phyloP scores from a whole-genome alignment of 1,284 basidiomycete species.

The Cutaneotrichosporon sp. region DNA sequence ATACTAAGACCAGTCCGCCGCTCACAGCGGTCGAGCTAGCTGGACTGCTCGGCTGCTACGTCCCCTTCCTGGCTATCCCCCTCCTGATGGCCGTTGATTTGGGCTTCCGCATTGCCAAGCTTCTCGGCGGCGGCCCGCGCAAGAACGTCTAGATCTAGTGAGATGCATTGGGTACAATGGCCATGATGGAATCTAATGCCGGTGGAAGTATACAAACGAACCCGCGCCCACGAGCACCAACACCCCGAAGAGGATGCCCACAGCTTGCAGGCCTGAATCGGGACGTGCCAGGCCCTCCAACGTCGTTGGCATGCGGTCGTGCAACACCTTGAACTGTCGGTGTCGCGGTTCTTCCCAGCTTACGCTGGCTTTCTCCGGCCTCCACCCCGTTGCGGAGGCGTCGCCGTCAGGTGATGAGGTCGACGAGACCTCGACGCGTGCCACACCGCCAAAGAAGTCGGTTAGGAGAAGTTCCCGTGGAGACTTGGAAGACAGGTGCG shows the following conservation, averaged over 20 bases:
- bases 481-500: slow-evolving; percentile 68
- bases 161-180: slow-evolving; percentile 1
- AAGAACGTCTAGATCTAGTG: slow-evolving; percentile 3
- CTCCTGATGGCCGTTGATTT: slow-evolving; percentile 71
- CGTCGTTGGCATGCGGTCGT: not conserved
- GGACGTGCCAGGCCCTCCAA: not conserved
- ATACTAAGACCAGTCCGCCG: slow-evolving; percentile 35
- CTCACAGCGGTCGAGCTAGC: slow-evolving; percentile 49
- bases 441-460: slow-evolving; percentile 93
- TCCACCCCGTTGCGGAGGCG: not conserved
- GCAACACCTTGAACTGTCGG: not conserved
- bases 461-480: slow-evolving; percentile 75
- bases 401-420: not conserved
- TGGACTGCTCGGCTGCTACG: slow-evolving; percentile 67
- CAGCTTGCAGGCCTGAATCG: not conserved
- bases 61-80: slow-evolving; percentile 73
- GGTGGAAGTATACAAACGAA: not conserved
- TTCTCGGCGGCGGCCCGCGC: slow-evolving; percentile 18
- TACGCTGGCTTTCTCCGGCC: not conserved
- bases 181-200: not conserved
- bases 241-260: not conserved
- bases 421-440: slow-evolving; percentile 65
- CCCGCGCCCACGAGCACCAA: not conserved
- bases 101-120: slow-evolving; percentile 43
- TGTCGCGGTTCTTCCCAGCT: not conserved